Conservation (phyloP, 495 filamentous ascomycete species). For the Annulohypoxylon bovei region DNA sequence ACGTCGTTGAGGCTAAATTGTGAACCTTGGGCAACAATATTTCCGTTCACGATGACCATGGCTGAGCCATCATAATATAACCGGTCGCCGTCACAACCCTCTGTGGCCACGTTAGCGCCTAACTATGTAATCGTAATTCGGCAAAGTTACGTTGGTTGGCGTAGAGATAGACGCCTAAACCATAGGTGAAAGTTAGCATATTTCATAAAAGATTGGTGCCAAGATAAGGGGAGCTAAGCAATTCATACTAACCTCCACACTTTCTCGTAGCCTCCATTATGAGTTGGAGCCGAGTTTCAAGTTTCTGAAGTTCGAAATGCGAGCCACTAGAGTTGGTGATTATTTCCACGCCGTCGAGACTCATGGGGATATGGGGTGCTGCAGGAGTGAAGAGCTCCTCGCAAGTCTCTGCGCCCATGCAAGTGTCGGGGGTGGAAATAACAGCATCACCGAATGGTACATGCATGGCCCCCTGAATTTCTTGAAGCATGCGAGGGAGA, state of each 20-base stretch:
- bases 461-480: constrained; percentile 66
- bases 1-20: constrained; percentile 81
- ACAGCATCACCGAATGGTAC: constrained; percentile 82
- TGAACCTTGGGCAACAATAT: constrained; percentile 71
- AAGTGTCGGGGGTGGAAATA: constrained; percentile 76
- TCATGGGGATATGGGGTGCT: constrained; percentile 61
- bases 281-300: constrained; percentile 75
- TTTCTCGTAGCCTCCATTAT: constrained; percentile 81
- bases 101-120: constrained; percentile 51
- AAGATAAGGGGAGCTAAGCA: neutral
- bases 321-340: constrained; percentile 79
- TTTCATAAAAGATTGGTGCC: neutral
- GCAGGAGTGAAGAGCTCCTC: constrained; percentile 82
- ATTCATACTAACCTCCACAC: constrained; percentile 69
- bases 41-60: constrained; percentile 78
- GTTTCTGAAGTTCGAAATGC: constrained; percentile 76
- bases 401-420: constrained; percentile 77
- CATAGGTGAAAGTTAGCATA: neutral
- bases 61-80: constrained; percentile 67
- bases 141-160: constrained; percentile 27
- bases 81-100: constrained; percentile 53
- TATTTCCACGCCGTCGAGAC: constrained; percentile 75
- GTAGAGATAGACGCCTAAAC: constrained; percentile 57
- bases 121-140: neutral
- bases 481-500: constrained; percentile 70